A percentile compares a stretch with the other conserved stretches of the same genome.
Conservation (phyloP, 805 yeast species). For the Candida nitratophila region DNA sequence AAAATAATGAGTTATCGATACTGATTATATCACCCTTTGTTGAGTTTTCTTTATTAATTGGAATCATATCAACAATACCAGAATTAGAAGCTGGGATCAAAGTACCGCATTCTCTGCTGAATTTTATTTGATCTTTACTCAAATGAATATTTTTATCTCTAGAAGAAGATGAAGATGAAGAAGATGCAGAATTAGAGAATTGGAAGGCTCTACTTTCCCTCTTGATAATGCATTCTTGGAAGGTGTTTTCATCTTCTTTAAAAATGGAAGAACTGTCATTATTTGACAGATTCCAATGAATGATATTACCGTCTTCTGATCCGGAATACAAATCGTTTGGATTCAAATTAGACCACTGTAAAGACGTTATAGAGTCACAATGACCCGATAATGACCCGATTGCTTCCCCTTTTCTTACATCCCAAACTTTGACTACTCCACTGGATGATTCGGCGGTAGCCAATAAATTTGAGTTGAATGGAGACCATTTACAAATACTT, state of each 20-base stretch:
- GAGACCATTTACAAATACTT: slow-evolving; percentile 55
- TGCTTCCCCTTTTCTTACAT: slow-evolving; percentile 52
- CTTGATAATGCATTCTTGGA: slow-evolving; percentile 13
- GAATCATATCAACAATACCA: slow-evolving; percentile 39
- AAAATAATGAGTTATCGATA: slow-evolving; percentile 46
- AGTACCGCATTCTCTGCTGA: slow-evolving; percentile 44
- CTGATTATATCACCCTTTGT: slow-evolving; percentile 32
- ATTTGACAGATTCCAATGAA: slow-evolving; percentile 54
- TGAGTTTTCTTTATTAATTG: slow-evolving; percentile 25
- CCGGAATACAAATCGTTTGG: slow-evolving; percentile 46
- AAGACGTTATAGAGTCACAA: slow-evolving; percentile 41
- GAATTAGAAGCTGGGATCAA: slow-evolving; percentile 53
- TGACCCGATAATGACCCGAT: slow-evolving; percentile 51
- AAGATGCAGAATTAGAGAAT: background rate
- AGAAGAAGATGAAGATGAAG: background rate
- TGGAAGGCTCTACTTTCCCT: background rate
- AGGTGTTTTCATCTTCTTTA: slow-evolving; percentile 13
- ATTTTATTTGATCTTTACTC: background rate
- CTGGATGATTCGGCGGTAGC: slow-evolving; percentile 55
- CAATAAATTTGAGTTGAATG: slow-evolving; percentile 48
- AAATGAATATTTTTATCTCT: background rate
- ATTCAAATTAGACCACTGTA: slow-evolving; percentile 46
- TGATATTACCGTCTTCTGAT: slow-evolving; percentile 58
- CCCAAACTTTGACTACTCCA: slow-evolving; percentile 64
- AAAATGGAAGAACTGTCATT: background rate